Evolutionary conservation across 495 filamentous ascomycete genomes (phyloP).

Genomic region (Lichenothelia convexa): DNA sequence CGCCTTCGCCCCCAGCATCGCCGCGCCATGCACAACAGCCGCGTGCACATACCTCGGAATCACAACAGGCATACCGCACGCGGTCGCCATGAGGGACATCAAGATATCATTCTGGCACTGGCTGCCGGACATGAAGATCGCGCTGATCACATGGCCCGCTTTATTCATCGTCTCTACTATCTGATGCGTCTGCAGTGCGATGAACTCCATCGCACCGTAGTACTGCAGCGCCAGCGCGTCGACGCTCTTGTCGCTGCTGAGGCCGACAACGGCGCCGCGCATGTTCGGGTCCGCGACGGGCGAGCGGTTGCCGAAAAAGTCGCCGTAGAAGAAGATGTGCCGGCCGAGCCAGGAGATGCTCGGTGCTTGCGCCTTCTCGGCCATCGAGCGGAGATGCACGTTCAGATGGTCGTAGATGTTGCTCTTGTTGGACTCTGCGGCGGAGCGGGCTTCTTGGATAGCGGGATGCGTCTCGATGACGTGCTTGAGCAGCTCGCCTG

Average conservation of each 20-base stretch:
- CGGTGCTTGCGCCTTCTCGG: constrained; percentile 45
- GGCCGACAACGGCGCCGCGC: constrained; percentile 71
- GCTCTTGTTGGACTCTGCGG: constrained; percentile 55
- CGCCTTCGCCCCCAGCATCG: constrained; percentile 93
- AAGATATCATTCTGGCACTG: constrained; percentile 92
- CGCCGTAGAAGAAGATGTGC: constrained; percentile 96
- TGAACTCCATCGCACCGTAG: constrained; percentile 90
- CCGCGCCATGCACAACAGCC: constrained; percentile 90
- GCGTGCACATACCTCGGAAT: constrained; percentile 86
- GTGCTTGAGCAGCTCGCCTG: constrained; percentile 81
- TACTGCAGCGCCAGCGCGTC: constrained; percentile 81
- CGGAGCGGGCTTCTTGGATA: constrained; percentile 54
- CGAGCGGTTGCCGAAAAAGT: constrained; percentile 93
- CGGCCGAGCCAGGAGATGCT: constrained; percentile 67
- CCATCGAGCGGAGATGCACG: constrained; percentile 62
- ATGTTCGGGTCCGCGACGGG: constrained; percentile 84
- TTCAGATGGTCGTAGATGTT: constrained; percentile 94
- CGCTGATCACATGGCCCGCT: constrained; percentile 63
- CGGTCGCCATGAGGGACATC: constrained; percentile 76
- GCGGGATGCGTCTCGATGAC: constrained; percentile 87
- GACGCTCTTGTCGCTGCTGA: constrained; percentile 66
- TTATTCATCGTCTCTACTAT: constrained; percentile 87
- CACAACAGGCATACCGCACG: constrained; percentile 75
- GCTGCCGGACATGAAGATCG: constrained; percentile 95
- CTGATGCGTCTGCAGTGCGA: constrained; percentile 86